phyloP scores from a whole-genome alignment of 805 yeast genomes.

The Cyberlindnera euphorbiiphila region DNA sequence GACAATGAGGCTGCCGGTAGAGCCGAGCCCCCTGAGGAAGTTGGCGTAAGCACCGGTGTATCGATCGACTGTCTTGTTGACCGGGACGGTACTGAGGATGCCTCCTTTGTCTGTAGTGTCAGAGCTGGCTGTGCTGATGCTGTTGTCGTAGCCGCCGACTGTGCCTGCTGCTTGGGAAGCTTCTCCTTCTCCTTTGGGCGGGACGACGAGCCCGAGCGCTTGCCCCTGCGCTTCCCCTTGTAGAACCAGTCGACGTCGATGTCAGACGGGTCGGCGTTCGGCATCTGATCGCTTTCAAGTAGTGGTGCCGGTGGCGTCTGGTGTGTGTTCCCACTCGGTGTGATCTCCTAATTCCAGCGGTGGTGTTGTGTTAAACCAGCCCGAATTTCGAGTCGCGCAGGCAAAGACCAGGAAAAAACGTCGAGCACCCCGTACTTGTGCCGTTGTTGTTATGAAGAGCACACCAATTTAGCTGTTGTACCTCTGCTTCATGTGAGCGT shows the following conservation, averaged over 20 bases:
- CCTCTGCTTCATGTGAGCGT: too few relatives aligned
- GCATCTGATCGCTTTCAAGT: constrained; percentile 5
- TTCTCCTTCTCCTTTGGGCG: constrained; percentile 10
- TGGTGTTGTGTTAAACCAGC: too few relatives aligned
- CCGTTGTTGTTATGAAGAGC: too few relatives aligned
- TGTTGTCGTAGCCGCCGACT: background rate
- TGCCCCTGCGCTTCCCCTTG: constrained; percentile 60
- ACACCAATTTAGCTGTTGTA: too few relatives aligned
- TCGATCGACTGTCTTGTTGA: too few relatives aligned
- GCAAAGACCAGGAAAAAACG: too few relatives aligned
- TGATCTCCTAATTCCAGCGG: too few relatives aligned
- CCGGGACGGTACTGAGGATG: too few relatives aligned
- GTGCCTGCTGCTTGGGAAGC: constrained; percentile 1
- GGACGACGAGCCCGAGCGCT: constrained; percentile 23
- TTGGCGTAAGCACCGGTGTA: constrained; percentile 10
- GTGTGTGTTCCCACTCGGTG: too few relatives aligned
- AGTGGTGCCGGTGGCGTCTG: background rate
- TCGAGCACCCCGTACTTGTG: too few relatives aligned
- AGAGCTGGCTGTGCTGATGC: background rate
- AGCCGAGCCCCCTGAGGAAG: constrained; percentile 16
- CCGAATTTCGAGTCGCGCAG: too few relatives aligned
- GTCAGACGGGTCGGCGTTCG: constrained; percentile 17
- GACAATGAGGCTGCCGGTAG: background rate
- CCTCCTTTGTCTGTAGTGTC: too few relatives aligned
- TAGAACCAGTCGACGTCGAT: constrained; percentile 83